Evolutionary conservation across 176 grass and related monocot species (phyloP), one percentile per base, ranked within the genome.

Genomic region (Bolboschoenus planiculmis): DNA sequence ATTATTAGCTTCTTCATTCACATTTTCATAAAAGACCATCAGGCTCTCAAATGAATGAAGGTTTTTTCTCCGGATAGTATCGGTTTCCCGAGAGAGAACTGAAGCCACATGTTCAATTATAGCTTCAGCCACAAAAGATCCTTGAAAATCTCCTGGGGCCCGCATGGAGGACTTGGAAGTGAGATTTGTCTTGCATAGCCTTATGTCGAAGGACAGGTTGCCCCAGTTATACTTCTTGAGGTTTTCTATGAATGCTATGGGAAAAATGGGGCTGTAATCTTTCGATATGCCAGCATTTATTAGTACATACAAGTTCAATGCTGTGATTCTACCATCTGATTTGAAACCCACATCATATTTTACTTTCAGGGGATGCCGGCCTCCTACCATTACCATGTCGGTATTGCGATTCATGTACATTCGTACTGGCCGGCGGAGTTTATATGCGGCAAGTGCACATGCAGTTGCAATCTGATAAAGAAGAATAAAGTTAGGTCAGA

Each of bases 221-320:
- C 87, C 90, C 90, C 86, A 96, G 83, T 96, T 89, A 53, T 96
- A 96, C 70, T 92, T 92, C 27, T 88, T 97, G 7, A 97, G 48
- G 36, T 66, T 64, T 47, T 84, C 87, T 65, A 91, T 80, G 33
- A 88, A 34, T 15, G 0, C 0, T 5, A 0, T 2, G 26, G 91
- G 89, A 1, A 97, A 83, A 2, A 80, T 0, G 21, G 94, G 91
- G 78, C 94, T 97, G 18, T 80, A 53, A 86, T 93, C 89, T 88
- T 37, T 16, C 67, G 91, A 85, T 86, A 93, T 91, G 7, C 94
- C 91, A 11, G 91, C 94, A 18, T 97, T 62, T 55, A 97, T 88
- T 11, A 83, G 48, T 54, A 93, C 0, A 51, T 90, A 62, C 7
- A 93, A 23, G 43, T 97, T 91, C 87, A 97, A 85, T 14, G 94